Conservation (phyloP, 2,329 filamentous ascomycete species). For the Cladosporium sphaerospermum region DNA sequence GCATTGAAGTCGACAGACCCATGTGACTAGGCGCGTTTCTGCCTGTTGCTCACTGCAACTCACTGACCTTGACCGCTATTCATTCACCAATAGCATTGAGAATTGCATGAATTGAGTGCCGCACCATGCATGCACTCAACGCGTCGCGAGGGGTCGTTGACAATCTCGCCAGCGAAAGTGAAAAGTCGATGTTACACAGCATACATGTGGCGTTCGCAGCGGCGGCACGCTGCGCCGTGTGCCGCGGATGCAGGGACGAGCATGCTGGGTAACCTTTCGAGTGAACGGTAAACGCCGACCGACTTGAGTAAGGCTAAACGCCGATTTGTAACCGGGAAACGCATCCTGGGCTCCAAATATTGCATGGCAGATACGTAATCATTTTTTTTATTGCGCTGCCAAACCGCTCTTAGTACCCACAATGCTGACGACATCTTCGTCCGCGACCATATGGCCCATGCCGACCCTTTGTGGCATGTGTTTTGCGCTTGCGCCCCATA, state of each 20-base stretch:
- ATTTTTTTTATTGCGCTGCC: conserved; percentile 18
- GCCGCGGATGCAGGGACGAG: background rate
- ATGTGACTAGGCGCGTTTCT: conserved; percentile 5
- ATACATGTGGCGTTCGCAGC: background rate
- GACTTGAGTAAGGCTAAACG: too few relatives aligned
- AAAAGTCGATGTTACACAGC: background rate
- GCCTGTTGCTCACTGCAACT: conserved; percentile 10
- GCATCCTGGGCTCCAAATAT: too few relatives aligned
- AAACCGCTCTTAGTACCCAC: conserved; percentile 41
- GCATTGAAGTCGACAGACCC: background rate
- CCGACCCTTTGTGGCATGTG: conserved; percentile 94
- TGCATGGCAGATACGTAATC: background rate
- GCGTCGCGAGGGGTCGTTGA: background rate
- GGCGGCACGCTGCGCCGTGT: background rate
- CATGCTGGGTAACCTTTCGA: too few relatives aligned
- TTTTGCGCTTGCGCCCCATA: conserved; percentile 93
- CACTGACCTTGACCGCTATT: background rate
- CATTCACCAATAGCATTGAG: too few relatives aligned
- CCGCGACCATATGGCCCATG: conserved; percentile 67
- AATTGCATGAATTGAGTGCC: background rate
- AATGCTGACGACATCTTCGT: conserved; percentile 64
- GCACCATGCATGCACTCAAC: background rate
- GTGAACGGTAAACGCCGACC: too few relatives aligned
- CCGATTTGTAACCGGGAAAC: too few relatives aligned
- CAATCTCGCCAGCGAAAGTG: background rate